Base-by-base conservation (phyloP, 805 yeast species). In the Cyberlindnera veronae region DNA sequence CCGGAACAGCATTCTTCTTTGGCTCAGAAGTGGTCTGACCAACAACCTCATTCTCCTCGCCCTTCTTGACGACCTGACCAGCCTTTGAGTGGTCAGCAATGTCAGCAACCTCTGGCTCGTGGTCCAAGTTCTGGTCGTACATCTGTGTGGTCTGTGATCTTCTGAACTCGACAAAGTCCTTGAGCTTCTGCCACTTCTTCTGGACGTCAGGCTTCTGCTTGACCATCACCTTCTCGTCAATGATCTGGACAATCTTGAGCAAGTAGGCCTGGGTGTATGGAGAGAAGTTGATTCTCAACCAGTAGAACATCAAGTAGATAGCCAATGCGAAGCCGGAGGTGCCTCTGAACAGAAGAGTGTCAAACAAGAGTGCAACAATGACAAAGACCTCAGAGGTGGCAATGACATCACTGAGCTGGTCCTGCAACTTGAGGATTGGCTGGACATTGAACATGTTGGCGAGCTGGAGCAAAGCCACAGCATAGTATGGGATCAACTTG, bases 281-380 rank as follows among this genome's bases (percentile, higher is more conserved):
- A 9, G 70, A 63, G 49, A 67, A 81, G 47, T 83, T 74, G 38
- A 84, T 60, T 62, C 88, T 74, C 49, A 84, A 63, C 89, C 91
- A 84, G 64, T 77, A 80, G 57, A 84, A 77, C 42, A 72, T 58
- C 38, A 70, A 49, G 58, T 80, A 81, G 32, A 75, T 55, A 13
- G 71, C 71, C 54, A 84, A 66, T 35, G 83, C 84, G 58, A 69
- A 82, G 3, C 93, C 93, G 2, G 88, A 71, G 11, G 84, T 70
- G 32, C 81, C 81, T 38, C 60, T 64, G 62, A 82, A 74, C 55
- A 83, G 64, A 30, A 81, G 58, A 1, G 90, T 79, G 57, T 86
- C 83, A 39, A 79, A 44, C 0, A 72, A 27, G 43, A 84, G 67
- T 34, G 79, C 73, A 16, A 72, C 54, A 13, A 79, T 66, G 27